These are phyloP conservation scores for Aspergillus ustus DNA, from an alignment of 2,329 filamentous ascomycete species.

Conservation along the genomic window DNA sequence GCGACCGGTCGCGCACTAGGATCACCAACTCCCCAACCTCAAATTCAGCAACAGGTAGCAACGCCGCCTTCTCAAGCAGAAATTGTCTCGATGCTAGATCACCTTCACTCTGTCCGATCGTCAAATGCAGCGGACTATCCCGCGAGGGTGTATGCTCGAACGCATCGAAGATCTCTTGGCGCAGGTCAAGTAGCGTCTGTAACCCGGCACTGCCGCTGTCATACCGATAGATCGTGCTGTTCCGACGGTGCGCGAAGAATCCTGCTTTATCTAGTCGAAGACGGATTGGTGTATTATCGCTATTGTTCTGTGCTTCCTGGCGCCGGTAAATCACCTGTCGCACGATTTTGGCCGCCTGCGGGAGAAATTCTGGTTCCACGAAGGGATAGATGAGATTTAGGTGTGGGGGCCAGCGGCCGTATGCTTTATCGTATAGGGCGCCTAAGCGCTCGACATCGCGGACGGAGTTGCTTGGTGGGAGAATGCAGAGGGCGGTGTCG, in stretches of 20 bases:
- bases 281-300: not conserved
- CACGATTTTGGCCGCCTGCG: not conserved
- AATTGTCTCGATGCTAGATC: not conserved
- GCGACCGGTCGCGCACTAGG: constrained; percentile 11
- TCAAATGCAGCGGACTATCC: constrained; percentile 2
- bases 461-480: constrained; percentile 6
- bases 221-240: constrained; percentile 3
- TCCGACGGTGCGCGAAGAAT: constrained; percentile 9
- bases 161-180: not conserved
- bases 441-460: constrained; percentile 11
- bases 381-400: constrained; percentile 16
- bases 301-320: not conserved
- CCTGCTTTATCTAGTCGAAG: constrained; percentile 5
- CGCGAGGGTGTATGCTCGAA: not conserved
- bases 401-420: constrained; percentile 16
- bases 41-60: constrained; percentile 9
- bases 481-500: constrained; percentile 13
- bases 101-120: constrained; percentile 6
- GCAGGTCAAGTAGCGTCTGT: not conserved
- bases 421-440: constrained; percentile 12
- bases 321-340: not conserved
- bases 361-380: constrained; percentile 9
- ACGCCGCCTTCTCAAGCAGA: constrained; percentile 4
- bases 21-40: constrained; percentile 3
- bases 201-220: constrained; percentile 1